These are phyloP conservation scores for Penicillium crystallinum DNA, from an alignment of 495 filamentous ascomycete species.

Conservation along the genomic window DNA sequence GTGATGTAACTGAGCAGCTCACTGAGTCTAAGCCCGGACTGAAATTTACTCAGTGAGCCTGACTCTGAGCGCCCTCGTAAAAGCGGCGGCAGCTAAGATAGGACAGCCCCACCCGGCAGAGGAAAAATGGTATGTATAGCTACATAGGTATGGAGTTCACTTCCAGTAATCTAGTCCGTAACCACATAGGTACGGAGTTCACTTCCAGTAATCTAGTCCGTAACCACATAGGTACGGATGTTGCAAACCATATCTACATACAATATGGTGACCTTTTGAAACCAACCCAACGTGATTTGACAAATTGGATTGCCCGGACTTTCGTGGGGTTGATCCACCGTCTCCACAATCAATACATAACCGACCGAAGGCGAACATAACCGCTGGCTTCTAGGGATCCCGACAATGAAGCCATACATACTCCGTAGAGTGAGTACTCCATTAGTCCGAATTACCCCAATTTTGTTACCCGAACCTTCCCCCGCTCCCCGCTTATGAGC, in stretches of 20 bases:
- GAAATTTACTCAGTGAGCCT: conserved; percentile 23
- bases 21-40: conserved; percentile 4
- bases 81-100: conserved; percentile 22
- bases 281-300: background rate
- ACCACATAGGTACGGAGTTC: too few relatives aligned
- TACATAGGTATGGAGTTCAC: too few relatives aligned
- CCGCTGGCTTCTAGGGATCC: background rate
- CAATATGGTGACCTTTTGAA: too few relatives aligned
- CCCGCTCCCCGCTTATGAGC: conserved; percentile 8
- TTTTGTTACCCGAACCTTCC: background rate
- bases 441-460: background rate
- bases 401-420: conserved; percentile 1
- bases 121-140: background rate
- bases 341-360: background rate
- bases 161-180: too few relatives aligned
- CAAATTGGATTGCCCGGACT: background rate
- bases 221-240: too few relatives aligned
- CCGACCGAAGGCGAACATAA: background rate
- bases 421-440: too few relatives aligned
- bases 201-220: too few relatives aligned
- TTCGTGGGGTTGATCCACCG: background rate
- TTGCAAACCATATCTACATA: too few relatives aligned
- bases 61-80: conserved; percentile 28
- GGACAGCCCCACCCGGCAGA: conserved; percentile 17
- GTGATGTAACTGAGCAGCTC: too few relatives aligned